Conservation (phyloP, 2,329 filamentous ascomycete species). For the Lizonia empirigonia region DNA sequence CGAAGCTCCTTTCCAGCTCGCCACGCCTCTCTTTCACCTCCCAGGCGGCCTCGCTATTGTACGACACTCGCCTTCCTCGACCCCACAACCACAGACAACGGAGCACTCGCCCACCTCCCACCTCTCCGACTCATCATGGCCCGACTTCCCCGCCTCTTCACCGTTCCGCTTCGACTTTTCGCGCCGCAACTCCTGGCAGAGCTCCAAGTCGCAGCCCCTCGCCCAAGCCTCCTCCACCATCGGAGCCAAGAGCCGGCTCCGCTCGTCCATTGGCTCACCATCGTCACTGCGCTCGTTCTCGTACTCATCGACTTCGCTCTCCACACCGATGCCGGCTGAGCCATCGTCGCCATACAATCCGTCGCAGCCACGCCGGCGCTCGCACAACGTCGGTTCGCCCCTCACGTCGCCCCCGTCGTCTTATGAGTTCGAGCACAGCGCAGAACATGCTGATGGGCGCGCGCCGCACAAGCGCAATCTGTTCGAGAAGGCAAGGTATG, state of each 20-base stretch:
- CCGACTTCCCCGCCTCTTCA: conserved; percentile 1
- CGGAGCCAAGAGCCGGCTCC: neutral
- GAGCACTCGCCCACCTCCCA: neutral
- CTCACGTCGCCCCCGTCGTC: neutral
- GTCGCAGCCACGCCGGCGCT: neutral
- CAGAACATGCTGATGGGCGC: neutral
- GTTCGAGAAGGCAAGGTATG: conserved; percentile 31
- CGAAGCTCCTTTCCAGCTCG: conserved; percentile 10
- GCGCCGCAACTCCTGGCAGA: neutral
- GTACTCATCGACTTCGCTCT: neutral
- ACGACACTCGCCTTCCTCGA: conserved; percentile 11
- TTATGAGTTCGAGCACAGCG: conserved; percentile 7
- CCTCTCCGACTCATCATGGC: conserved; percentile 3
- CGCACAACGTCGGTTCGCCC: conserved; percentile 10
- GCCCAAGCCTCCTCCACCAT: neutral
- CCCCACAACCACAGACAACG: neutral
- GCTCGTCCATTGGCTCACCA: neutral
- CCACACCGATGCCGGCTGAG: neutral
- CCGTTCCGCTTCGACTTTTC: conserved; percentile 1
- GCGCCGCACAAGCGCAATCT: neutral
- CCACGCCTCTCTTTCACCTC: conserved; percentile 27
- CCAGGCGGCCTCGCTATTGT: conserved; percentile 33
- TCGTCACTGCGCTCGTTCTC: neutral
- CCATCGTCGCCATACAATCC: neutral
- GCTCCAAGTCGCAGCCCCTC: neutral